Evolutionary conservation across 2,329 filamentous ascomycete species (phyloP).

Genomic region (Coniochaeta hoffmannii): DNA sequence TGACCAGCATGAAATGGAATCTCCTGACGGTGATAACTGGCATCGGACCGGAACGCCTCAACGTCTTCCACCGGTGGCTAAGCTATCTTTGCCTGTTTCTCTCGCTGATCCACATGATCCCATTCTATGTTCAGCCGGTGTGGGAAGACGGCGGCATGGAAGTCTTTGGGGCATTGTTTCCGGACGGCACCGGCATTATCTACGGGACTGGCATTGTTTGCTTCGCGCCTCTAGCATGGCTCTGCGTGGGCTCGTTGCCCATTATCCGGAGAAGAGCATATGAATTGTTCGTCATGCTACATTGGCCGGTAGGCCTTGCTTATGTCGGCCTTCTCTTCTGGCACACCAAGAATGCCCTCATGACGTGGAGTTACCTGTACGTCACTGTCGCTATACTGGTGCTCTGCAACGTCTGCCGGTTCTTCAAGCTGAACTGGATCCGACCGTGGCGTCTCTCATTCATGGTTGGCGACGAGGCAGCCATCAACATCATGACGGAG

Average conservation of each 20-base stretch:
- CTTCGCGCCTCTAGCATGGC: conserved; percentile 70
- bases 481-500: conserved; percentile 81
- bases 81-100: conserved; percentile 81
- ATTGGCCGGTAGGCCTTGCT: conserved; percentile 72
- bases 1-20: conserved; percentile 86
- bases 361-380: conserved; percentile 84
- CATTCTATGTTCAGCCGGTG: conserved; percentile 83
- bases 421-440: conserved; percentile 87
- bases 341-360: conserved; percentile 90
- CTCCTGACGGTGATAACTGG: conserved; percentile 77
- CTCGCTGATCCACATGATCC: conserved; percentile 75
- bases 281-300: conserved; percentile 76
- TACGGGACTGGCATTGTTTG: conserved; percentile 84
- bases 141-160: conserved; percentile 70
- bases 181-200: conserved; percentile 55
- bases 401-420: conserved; percentile 62
- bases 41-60: conserved; percentile 85
- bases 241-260: conserved; percentile 79
- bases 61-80: conserved; percentile 88
- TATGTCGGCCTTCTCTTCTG: conserved; percentile 87
- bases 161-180: conserved; percentile 65
- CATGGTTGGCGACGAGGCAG: conserved; percentile 84
- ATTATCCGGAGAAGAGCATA: conserved; percentile 71
- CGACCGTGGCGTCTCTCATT: conserved; percentile 73
- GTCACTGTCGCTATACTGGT: conserved; percentile 74